These are phyloP conservation scores for Macrolepiota fuliginosa DNA, from an alignment of 768 basidiomycete species.

Conservation along the genomic window DNA sequence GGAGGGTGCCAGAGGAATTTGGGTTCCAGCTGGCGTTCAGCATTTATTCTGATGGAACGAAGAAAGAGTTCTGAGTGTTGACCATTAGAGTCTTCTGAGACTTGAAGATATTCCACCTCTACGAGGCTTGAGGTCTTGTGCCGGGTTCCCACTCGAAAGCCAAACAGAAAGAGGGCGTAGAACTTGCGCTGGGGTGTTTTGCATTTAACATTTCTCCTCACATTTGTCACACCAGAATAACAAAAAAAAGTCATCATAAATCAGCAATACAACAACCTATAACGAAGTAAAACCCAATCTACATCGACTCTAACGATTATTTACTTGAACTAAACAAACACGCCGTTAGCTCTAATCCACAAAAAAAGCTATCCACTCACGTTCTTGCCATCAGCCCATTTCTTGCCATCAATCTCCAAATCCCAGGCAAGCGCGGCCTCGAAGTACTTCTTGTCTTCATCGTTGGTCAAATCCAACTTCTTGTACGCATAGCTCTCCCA, in stretches of 20 bases:
- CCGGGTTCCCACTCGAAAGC: no score
- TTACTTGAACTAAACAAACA: constrained; percentile 2
- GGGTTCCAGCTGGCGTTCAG: no score
- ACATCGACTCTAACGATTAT: not conserved
- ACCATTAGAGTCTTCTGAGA: no score
- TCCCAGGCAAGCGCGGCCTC: constrained; percentile 95
- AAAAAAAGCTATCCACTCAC: constrained; percentile 45
- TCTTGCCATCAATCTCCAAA: constrained; percentile 82
- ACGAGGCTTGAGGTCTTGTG: no score
- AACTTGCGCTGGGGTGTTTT: no score
- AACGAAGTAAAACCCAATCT: not conserved
- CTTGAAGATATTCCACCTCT: no score
- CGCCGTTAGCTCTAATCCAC: not conserved
- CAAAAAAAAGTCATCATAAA: not conserved
- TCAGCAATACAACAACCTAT: not conserved
- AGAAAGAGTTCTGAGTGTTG: no score
- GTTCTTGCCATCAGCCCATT: constrained; percentile 89
- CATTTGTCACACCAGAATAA: not conserved
- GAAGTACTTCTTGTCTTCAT: constrained; percentile 84
- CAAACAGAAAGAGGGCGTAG: no score
- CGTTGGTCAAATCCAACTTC: constrained; percentile 71
- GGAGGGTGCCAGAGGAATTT: no score
- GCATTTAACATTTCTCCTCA: no score
- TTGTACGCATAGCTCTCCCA: constrained; percentile 86
- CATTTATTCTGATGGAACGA: no score